These are phyloP conservation scores for Xerocomellus intermedius DNA, from an alignment of 768 basidiomycete species.

Conservation along the genomic window DNA sequence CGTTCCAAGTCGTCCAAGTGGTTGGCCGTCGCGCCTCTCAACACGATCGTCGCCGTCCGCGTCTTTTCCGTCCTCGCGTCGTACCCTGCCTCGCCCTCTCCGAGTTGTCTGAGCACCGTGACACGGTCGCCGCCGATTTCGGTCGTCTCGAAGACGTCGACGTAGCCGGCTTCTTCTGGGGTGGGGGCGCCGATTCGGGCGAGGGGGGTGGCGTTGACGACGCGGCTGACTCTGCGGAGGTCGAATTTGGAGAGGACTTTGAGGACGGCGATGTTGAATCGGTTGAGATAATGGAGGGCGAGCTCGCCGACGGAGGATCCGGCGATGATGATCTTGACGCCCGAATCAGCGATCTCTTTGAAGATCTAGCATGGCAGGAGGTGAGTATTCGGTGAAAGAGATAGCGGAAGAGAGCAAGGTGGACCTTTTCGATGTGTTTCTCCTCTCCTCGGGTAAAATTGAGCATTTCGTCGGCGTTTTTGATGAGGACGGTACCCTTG, in stretches of 20 bases:
- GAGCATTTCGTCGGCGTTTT: slow-evolving; percentile 94
- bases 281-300: slow-evolving; percentile 94
- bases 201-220: slow-evolving; percentile 94
- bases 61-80: slow-evolving; percentile 67
- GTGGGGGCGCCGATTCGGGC: slow-evolving; percentile 96
- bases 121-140: slow-evolving; percentile 98
- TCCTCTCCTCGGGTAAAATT: slow-evolving; percentile 97
- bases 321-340: slow-evolving; percentile 90
- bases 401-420: fast-evolving
- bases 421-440: slow-evolving; percentile 88
- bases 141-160: slow-evolving; percentile 92
- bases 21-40: slow-evolving; percentile 94
- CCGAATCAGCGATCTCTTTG: slow-evolving; percentile 95
- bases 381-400: neutral
- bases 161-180: slow-evolving; percentile 90
- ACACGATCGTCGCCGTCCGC: slow-evolving; percentile 88
- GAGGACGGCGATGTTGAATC: slow-evolving; percentile 90
- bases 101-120: slow-evolving; percentile 88
- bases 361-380: slow-evolving; percentile 64
- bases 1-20: slow-evolving; percentile 94
- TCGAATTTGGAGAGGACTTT: slow-evolving; percentile 99
- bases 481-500: slow-evolving; percentile 95
- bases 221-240: slow-evolving; percentile 88
- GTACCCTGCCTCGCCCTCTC: slow-evolving; percentile 61
- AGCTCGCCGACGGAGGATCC: slow-evolving; percentile 94